phyloP scores from a whole-genome alignment of 129 eudicot genomes.

The Flaveria sonorensis region DNA sequence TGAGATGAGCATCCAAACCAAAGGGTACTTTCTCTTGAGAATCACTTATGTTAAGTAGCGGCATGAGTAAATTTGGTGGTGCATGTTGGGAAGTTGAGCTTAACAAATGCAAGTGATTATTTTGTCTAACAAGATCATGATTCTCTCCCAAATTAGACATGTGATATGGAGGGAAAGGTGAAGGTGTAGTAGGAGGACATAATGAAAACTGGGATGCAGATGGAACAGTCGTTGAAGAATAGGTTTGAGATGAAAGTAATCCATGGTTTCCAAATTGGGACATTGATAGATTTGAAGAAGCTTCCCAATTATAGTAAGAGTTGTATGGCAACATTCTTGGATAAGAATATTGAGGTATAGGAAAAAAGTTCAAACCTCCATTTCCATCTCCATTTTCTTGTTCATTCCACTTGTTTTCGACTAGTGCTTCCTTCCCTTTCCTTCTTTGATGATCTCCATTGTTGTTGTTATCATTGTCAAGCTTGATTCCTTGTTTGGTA shows the following conservation, averaged over 20 bases:
- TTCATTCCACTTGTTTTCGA: conserved; percentile 44
- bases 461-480: conserved; percentile 28
- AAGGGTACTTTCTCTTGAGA: conserved; percentile 48
- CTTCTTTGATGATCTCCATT: conserved; percentile 38
- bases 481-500: conserved; percentile 44
- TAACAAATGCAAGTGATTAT: conserved; percentile 49
- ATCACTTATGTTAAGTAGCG: conserved; percentile 45
- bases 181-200: conserved; percentile 47
- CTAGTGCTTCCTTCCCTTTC: conserved; percentile 46
- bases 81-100: conserved; percentile 51
- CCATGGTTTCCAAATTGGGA: conserved; percentile 64
- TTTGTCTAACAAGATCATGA: conserved; percentile 45
- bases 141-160: conserved; percentile 39
- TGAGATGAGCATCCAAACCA: conserved; percentile 36
- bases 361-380: conserved; percentile 71
- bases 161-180: conserved; percentile 41
- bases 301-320: conserved; percentile 67
- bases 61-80: conserved; percentile 44
- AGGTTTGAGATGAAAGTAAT: conserved; percentile 46
- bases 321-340: conserved; percentile 50
- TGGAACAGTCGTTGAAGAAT: conserved; percentile 40
- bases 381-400: conserved; percentile 55
- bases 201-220: conserved; percentile 53
- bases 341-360: conserved; percentile 49
- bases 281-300: conserved; percentile 57